Percentiles rank a stretch among this genome's conserved stretches.
Conservation (phyloP, 495 filamentous ascomycete genomes). For the Penicillium silybi region DNA sequence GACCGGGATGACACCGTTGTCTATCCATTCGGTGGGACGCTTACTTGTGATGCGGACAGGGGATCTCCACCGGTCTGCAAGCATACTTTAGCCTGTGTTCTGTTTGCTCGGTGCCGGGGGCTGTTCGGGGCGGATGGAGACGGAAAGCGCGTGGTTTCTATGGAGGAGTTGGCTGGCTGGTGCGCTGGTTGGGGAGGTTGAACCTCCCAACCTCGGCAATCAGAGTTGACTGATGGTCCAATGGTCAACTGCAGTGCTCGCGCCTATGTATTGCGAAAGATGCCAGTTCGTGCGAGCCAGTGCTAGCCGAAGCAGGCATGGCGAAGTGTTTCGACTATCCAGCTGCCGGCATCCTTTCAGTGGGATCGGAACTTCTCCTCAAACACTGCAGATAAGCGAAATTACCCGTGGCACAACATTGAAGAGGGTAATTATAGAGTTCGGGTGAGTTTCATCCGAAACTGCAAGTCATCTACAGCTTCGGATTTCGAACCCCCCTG, state of each 20-base stretch:
- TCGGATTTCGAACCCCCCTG: not conserved
- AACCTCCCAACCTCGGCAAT: slow-evolving; percentile 1
- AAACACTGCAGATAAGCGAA: not conserved
- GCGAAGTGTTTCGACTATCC: not conserved
- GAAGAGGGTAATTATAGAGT: not conserved
- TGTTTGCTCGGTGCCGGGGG: slow-evolving; percentile 62
- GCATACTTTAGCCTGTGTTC: slow-evolving; percentile 78
- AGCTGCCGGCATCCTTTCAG: not conserved
- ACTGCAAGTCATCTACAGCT: not conserved
- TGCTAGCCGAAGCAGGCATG: not conserved
- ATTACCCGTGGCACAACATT: not conserved
- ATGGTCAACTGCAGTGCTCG: not conserved
- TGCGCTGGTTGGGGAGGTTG: slow-evolving; percentile 60
- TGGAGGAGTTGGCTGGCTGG: slow-evolving; percentile 72
- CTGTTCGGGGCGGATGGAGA: slow-evolving; percentile 57
- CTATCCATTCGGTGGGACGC: slow-evolving; percentile 52
- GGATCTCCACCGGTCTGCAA: slow-evolving; percentile 68
- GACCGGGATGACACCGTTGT: slow-evolving; percentile 3
- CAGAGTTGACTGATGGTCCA: not conserved
- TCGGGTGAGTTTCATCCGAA: not conserved
- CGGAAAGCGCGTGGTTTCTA: slow-evolving; percentile 45
- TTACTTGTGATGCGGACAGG: slow-evolving; percentile 29
- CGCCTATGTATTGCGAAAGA: not conserved
- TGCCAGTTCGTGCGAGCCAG: not conserved
- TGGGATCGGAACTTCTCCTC: not conserved